Evolutionary conservation across 192 early-diverging fungal species (phyloP).

Genomic region (Dissophora globulifera): DNA sequence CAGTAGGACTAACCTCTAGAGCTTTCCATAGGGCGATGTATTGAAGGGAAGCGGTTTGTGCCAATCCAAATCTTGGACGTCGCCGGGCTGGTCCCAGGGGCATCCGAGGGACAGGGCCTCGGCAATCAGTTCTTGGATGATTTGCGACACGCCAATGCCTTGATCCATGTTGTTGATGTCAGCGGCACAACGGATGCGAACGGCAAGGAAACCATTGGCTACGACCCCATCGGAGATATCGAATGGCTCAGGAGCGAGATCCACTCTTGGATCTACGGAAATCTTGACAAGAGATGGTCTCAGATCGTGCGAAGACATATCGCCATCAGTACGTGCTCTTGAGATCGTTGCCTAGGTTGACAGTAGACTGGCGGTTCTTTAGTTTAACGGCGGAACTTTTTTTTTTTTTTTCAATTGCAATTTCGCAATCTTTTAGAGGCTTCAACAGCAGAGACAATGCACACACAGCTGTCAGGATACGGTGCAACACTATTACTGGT

Average conservation of each 20-base stretch:
- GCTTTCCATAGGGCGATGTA: slow-evolving; percentile 72
- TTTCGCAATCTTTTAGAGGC: slow-evolving; percentile 39
- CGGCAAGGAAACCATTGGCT: slow-evolving; percentile 81
- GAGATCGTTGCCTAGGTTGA: too few species aligned
- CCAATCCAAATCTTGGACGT: slow-evolving; percentile 84
- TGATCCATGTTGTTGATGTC: slow-evolving; percentile 89
- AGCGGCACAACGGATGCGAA: slow-evolving; percentile 83
- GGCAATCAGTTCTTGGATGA: slow-evolving; percentile 89
- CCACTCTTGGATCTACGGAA: slow-evolving; percentile 79
- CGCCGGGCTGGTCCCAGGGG: slow-evolving; percentile 86
- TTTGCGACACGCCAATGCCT: slow-evolving; percentile 76
- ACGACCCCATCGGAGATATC: slow-evolving; percentile 87
- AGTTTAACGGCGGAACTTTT: not conserved
- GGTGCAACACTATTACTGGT: slow-evolving; percentile 63
- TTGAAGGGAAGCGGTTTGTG: slow-evolving; percentile 69
- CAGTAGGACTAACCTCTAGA: too few species aligned
- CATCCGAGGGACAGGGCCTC: slow-evolving; percentile 76
- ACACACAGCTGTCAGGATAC: slow-evolving; percentile 71
- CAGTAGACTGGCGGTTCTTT: too few species aligned
- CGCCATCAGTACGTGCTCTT: slow-evolving; percentile 57
- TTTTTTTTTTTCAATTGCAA: slow-evolving; percentile 1
- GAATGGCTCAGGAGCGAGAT: slow-evolving; percentile 83
- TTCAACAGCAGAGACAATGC: slow-evolving; percentile 65
- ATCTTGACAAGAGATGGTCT: slow-evolving; percentile 75
- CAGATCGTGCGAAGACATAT: slow-evolving; percentile 74